Conservation (phyloP, 805 yeast species). For the Candida jianshihensis region DNA sequence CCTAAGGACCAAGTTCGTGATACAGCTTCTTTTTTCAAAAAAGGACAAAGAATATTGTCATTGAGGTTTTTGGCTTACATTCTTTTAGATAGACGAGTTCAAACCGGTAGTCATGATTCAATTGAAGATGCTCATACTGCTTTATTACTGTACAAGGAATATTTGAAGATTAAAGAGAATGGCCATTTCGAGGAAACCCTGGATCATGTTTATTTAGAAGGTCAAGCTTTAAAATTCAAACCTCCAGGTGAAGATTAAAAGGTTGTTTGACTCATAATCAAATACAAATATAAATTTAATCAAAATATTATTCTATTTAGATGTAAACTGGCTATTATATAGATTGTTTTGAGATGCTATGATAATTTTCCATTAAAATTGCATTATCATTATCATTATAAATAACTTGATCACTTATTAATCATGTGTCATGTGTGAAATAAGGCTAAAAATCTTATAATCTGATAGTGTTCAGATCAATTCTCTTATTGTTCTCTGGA, state of each 20-base stretch:
- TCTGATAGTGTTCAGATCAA: slow-evolving; percentile 20
- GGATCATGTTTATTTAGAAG: slow-evolving; percentile 65
- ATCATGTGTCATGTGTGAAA: no score
- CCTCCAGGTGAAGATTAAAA: slow-evolving; percentile 17
- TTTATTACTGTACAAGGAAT: slow-evolving; percentile 64
- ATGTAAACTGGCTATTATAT: no score
- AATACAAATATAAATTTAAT: not conserved
- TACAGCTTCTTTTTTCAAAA: slow-evolving; percentile 73
- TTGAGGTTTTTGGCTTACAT: slow-evolving; percentile 82
- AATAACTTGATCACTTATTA: no score
- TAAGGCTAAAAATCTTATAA: slow-evolving; percentile 15
- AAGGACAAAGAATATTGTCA: slow-evolving; percentile 73
- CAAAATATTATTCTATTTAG: no score
- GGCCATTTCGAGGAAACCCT: slow-evolving; percentile 60
- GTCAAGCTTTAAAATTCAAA: slow-evolving; percentile 28
- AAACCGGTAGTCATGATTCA: slow-evolving; percentile 92
- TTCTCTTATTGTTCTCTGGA: slow-evolving; percentile 18
- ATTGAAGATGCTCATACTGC: slow-evolving; percentile 95
- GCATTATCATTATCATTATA: no score
- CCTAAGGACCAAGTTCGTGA: slow-evolving; percentile 84
- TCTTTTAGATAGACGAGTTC: slow-evolving; percentile 68
- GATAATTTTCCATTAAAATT: no score
- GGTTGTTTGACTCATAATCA: not conserved
- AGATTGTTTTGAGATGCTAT: no score
- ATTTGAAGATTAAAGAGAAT: slow-evolving; percentile 48